These are phyloP conservation scores for Limtongozyma cylindracea DNA, from an alignment of 805 yeast genomes.

Conservation along the genomic window DNA sequence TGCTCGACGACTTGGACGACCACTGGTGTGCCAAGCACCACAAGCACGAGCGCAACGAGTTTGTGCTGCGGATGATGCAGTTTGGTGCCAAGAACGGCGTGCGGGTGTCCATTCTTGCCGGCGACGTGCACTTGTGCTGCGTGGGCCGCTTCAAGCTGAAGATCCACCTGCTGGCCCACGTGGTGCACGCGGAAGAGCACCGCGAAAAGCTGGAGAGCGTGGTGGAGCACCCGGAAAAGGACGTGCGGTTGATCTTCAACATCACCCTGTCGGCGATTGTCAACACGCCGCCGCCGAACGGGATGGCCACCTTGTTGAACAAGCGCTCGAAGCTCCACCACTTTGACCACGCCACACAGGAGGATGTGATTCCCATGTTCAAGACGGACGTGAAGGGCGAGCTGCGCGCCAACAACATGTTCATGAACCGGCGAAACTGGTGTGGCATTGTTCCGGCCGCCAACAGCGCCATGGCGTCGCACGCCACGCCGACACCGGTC, in stretches of 20 bases:
- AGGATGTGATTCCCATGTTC: slow-evolving; percentile 63
- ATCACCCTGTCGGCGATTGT: slow-evolving; percentile 77
- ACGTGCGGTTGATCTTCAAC: slow-evolving; percentile 58
- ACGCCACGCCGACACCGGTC: slow-evolving; percentile 4
- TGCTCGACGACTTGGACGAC: slow-evolving; percentile 81
- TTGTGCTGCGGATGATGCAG: slow-evolving; percentile 33
- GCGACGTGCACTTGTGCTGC: slow-evolving; percentile 84
- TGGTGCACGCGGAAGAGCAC: slow-evolving; percentile 7
- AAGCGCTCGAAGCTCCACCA: slow-evolving; percentile 45
- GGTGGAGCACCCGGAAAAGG: slow-evolving; percentile 28
- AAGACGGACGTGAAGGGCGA: slow-evolving; percentile 27
- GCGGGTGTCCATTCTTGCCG: slow-evolving; percentile 66
- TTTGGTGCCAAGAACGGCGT: slow-evolving; percentile 41
- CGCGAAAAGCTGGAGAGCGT: slow-evolving; percentile 14
- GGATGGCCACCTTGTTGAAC: slow-evolving; percentile 53
- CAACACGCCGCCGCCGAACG: slow-evolving; percentile 82
- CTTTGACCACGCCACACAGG: slow-evolving; percentile 39
- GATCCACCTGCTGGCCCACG: slow-evolving; percentile 15
- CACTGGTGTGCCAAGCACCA: slow-evolving; percentile 91
- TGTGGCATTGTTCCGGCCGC: slow-evolving; percentile 35
- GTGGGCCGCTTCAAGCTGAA: slow-evolving; percentile 52
- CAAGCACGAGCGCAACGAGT: slow-evolving; percentile 57
- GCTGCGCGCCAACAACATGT: slow-evolving; percentile 18
- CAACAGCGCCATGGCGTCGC: slow-evolving; percentile 10
- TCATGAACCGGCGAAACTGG: slow-evolving; percentile 49